A percentile compares a stretch with the other conserved stretches of the same genome.
These are phyloP conservation scores for Colletotrichum liriopes DNA, from an alignment of 2,329 filamentous ascomycete species.

Conservation along the genomic window DNA sequence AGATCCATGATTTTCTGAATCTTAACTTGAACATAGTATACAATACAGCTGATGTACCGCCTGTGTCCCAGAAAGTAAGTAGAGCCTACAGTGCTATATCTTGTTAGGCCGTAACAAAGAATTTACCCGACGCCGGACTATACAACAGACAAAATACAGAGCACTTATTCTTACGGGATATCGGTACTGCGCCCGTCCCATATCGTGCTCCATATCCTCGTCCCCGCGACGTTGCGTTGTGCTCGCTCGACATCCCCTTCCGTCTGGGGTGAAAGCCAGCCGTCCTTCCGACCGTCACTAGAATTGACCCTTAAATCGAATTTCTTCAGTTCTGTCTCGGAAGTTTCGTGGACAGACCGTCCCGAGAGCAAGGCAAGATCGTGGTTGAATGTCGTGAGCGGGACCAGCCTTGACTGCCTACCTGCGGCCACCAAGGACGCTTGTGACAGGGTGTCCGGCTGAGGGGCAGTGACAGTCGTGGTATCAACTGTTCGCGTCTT, in stretches of 20 bases:
- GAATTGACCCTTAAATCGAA: conserved; percentile 7
- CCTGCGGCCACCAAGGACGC: not conserved
- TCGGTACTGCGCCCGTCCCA: not conserved
- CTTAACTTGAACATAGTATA: too few species aligned
- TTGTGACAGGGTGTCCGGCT: not conserved
- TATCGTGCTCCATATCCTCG: not conserved
- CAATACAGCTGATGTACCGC: too few species aligned
- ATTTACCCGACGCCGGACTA: not conserved
- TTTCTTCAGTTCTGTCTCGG: not conserved
- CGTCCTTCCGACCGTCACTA: conserved; percentile 9
- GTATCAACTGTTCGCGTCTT: not conserved
- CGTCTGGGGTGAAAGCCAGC: conserved; percentile 8
- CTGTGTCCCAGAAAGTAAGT: too few species aligned
- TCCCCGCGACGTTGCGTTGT: not conserved
- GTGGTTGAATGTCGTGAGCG: not conserved
- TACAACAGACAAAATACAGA: not conserved
- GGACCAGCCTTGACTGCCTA: not conserved
- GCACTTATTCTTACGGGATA: not conserved
- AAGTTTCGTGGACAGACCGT: not conserved
- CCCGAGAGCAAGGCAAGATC: not conserved
- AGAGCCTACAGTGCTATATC: too few species aligned
- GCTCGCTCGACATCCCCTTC: not conserved
- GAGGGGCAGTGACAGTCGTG: not conserved
- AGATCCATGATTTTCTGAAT: too few species aligned
- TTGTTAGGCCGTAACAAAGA: too few species aligned